Base-by-base conservation (phyloP, 2,329 filamentous ascomycete genomes). In the Aspergillus ochraceus region DNA sequence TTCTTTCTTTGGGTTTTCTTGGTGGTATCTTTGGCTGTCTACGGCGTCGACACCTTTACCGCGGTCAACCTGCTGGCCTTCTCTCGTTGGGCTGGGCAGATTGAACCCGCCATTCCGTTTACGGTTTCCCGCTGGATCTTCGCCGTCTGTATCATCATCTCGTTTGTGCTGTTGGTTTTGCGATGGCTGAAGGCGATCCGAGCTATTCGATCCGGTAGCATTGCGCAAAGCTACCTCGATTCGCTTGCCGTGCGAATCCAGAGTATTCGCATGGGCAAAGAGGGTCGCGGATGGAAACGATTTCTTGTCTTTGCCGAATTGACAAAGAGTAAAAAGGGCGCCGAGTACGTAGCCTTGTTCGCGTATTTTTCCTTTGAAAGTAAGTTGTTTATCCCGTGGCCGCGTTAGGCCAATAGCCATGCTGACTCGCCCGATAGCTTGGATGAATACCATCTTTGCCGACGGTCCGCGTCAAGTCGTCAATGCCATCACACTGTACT, bases 41-140 rank as follows among this genome's bases (percentile, higher is more conserved):
- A 97, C 76, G 88, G 83, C 29, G 90, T 96, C 73, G 94, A 98
- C 78, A 92, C 88, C 62, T 98, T 97, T 73, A 97, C 93, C 4
- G 93, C 93, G 63, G 85, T 97, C 78, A 96, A 97, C 64, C 83
- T 99, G 46, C 84, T 99, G 54, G 90, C 85, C 58, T 97, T 97
- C 79, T 87, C 96, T 78, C 87, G 87, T 61, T 98, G 93, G 93
- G 91, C 91, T 1, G 91, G 90, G 55, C 84, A 91, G 66, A 90
- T 98, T 67, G 79, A 91, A 67, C 92, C 92, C 1, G 84, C 86
- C 46, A 89, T 98, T 65, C 85, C 88, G 3, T 87, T 96, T 70
- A 80, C 86, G 52, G 85, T 94, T 56, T 90, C 92, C 12, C 96
- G 95, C 79, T 97, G 93, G 92, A 93, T 99, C 74, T 99, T 98